Conservation (phyloP, 2,329 filamentous ascomycete genomes). For the Pleurostoma richardsiae region DNA sequence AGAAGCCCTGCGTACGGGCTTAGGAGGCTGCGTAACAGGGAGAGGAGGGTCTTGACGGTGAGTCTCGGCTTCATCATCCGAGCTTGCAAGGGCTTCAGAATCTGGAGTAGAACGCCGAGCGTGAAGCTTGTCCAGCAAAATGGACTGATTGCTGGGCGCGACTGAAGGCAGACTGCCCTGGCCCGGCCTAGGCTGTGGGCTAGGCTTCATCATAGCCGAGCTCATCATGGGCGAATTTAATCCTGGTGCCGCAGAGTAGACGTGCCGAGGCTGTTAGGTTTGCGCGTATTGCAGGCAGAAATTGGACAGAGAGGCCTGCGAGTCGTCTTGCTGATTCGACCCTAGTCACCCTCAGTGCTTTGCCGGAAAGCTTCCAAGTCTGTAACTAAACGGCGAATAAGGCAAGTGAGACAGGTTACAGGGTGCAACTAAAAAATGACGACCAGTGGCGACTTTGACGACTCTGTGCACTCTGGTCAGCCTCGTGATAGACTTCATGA, state of each 20-base stretch:
- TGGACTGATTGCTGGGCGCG: constrained; percentile 55
- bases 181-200: constrained; percentile 45
- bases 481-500: constrained; percentile 10
- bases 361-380: too few relatives aligned
- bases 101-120: constrained; percentile 84
- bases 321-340: too few relatives aligned
- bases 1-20: constrained; percentile 67
- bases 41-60: constrained; percentile 48
- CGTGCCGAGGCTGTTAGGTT: too few relatives aligned
- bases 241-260: too few relatives aligned
- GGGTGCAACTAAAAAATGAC: constrained; percentile 8
- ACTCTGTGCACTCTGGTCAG: constrained; percentile 15
- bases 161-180: constrained; percentile 37
- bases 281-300: too few relatives aligned
- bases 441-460: constrained; percentile 10
- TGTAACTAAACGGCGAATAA: too few relatives aligned
- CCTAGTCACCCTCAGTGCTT: too few relatives aligned
- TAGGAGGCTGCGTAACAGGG: constrained; percentile 44
- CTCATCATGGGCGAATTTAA: constrained; percentile 37
- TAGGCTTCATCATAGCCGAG: constrained; percentile 43
- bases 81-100: constrained; percentile 88
- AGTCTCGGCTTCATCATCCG: constrained; percentile 82
- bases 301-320: too few relatives aligned
- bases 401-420: too few relatives aligned
- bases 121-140: constrained; percentile 71